These are phyloP conservation scores for Claviceps sorghi DNA, from an alignment of 2,329 filamentous ascomycete genomes.

Conservation along the genomic window DNA sequence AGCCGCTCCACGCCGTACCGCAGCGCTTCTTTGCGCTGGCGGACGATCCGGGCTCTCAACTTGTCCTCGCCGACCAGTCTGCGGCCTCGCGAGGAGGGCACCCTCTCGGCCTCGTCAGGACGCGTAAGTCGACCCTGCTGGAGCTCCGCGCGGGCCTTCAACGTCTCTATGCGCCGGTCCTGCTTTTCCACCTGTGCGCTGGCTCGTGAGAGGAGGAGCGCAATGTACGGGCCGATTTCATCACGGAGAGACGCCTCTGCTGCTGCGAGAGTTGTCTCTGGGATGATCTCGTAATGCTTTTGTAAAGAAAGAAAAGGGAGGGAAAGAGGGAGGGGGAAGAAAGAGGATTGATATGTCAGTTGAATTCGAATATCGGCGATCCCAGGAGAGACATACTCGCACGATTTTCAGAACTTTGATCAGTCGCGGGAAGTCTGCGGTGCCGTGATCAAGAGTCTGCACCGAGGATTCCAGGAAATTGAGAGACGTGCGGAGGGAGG, in stretches of 20 bases:
- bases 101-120: slow-evolving; percentile 11
- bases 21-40: slow-evolving; percentile 71
- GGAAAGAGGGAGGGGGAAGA: background rate
- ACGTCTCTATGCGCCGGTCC: slow-evolving; percentile 65
- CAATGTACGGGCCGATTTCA: slow-evolving; percentile 79
- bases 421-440: slow-evolving; percentile 44
- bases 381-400: slow-evolving; percentile 27
- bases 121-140: slow-evolving; percentile 53
- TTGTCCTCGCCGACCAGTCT: slow-evolving; percentile 39
- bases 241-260: slow-evolving; percentile 75
- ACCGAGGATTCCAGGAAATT: slow-evolving; percentile 47
- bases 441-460: slow-evolving; percentile 38
- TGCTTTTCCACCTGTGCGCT: slow-evolving; percentile 71
- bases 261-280: slow-evolving; percentile 64
- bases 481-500: slow-evolving; percentile 44
- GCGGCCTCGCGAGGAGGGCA: slow-evolving; percentile 9
- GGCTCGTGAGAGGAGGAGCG: slow-evolving; percentile 65
- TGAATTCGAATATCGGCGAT: background rate
- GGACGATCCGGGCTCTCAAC: slow-evolving; percentile 43
- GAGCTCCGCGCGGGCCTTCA: slow-evolving; percentile 70
- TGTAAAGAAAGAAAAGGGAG: slow-evolving; percentile 19
- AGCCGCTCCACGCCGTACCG: slow-evolving; percentile 77
- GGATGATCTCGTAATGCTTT: slow-evolving; percentile 85
- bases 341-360: background rate
- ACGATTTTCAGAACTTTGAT: slow-evolving; percentile 41